Evolutionary conservation across 257 asterid species (phyloP), one percentile per base, ranked within the genome.

Genomic region (Parsonsia alboflavescens): DNA sequence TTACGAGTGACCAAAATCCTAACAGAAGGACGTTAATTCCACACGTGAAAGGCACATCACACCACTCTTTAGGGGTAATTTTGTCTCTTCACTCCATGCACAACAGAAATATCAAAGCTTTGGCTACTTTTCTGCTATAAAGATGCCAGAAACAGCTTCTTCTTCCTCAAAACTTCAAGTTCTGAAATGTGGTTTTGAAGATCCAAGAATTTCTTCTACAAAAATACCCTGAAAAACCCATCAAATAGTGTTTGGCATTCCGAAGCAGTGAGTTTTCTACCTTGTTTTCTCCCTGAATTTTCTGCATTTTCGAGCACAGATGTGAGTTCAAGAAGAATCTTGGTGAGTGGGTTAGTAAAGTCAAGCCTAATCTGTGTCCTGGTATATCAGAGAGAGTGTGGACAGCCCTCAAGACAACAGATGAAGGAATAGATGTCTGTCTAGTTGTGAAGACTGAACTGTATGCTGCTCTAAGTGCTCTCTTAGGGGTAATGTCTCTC

Each of bases 321-420:
- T 78, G 83, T 57, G 98, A 93, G 77, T 90, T 93, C 79, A 93
- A 93, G 86, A 87, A 79, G 45, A 91, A 93, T 79, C 98, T 91
- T 21, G 90, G 96, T 21, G 94, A 93, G 71, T 93, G 98, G 98
- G 83, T 90, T 50, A 78, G 67, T 39, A 75, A 85, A 5, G 94
- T 82, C 8, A 86, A 87, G 73, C 98, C 98, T 6, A 76, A 78
- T 68, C 75, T 93, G 64, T 96, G 97, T 56, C 96, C 97, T 13
- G 96, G 96, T 59, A 82, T 93, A 86, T 85, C 90, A 15, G 97
- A 91, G 75, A 84, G 97, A 53, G 87, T 88, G 30, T 75, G 84
- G 85, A 91, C 87, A 13, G 92, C 97, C 4, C 62, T 93, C 33
- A 62, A 48, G 61, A 41, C 96, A 46, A 87, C 88, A 50, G 86